Evolutionary conservation across 2,329 filamentous ascomycete species (phyloP), one percentile per base, ranked within the genome.

Genomic region (Colletotrichum sp.): DNA sequence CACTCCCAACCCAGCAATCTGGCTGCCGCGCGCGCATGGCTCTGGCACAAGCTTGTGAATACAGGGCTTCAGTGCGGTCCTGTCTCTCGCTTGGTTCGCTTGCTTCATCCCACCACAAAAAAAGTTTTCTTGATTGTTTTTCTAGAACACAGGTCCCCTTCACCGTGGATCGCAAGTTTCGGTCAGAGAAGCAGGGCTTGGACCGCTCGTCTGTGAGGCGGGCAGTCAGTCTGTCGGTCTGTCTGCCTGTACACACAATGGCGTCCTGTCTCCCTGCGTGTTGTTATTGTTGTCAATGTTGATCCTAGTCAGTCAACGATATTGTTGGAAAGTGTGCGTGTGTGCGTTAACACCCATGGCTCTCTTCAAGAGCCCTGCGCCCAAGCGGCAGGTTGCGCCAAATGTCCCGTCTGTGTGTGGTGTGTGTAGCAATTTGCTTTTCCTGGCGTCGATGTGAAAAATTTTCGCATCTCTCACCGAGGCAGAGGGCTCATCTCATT

Each of bases 381-480:
- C 59, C 21, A 75, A 73, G 69, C 73, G 66, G 65, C 73, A 76
- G 30, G 64, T 73, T 67, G 61, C 67, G 64, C 52, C 52, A 71
- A 76, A 62, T 38, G 34, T 69, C 30, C 16, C 16, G 16, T 59
- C 24, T 61, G 18, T 24, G 30, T 32, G 55, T 62, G 58, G 48
- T 69, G 28, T 55, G 56, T 38, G 36, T 30, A 63, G 48, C 59
- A 75, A 76, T 73, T 76, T 77, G 69, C 73, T 76, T 76, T 77
- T 69, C 63, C 52, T 43, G 59, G 74, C 62, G 43, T 70, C 55
- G 65, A 59, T n/a, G 34, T 69, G 64, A 76, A 76, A 76, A 77
- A 1, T 67, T 76, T 77, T 77, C 69, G 43, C 43, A 55, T 66
- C 55, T 69, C 70, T 76, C 73, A 73, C 69, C 73, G 69, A 73